Percentiles rank a stretch among this genome's conserved stretches.
Conservation (phyloP, 2,329 filamentous ascomycete species). For the Venturia nashicola region DNA sequence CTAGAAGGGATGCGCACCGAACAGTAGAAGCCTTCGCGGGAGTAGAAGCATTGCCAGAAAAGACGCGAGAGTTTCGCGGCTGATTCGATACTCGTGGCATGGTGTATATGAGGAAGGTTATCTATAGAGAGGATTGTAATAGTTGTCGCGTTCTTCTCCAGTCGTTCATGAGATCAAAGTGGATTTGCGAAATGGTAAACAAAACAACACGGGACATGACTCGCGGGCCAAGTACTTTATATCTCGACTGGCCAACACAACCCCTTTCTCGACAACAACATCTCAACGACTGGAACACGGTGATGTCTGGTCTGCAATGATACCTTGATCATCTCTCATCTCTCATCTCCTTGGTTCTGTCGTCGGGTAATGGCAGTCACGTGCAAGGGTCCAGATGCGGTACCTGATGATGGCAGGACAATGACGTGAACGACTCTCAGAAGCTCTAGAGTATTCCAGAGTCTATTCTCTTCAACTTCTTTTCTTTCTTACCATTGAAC, state of each 20-base stretch:
- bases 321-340: no score
- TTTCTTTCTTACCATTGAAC: neutral
- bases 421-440: neutral
- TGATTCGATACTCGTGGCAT: constrained; percentile 9
- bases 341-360: no score
- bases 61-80: constrained; percentile 8
- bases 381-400: neutral
- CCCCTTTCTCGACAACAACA: neutral
- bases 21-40: constrained; percentile 8
- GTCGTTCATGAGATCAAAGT: neutral
- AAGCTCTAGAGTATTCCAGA: neutral
- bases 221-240: neutral
- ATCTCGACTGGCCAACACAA: neutral
- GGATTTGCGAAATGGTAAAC: neutral
- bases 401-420: neutral
- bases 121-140: neutral
- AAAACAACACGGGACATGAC: neutral
- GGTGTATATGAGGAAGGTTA: neutral
- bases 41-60: constrained; percentile 9
- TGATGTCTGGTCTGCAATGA: neutral
- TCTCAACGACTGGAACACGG: neutral
- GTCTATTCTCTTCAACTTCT: neutral
- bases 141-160: neutral
- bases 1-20: neutral
- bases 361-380: no score